phyloP scores from a whole-genome alignment of 768 basidiomycete genomes.

The Russula compacta region DNA sequence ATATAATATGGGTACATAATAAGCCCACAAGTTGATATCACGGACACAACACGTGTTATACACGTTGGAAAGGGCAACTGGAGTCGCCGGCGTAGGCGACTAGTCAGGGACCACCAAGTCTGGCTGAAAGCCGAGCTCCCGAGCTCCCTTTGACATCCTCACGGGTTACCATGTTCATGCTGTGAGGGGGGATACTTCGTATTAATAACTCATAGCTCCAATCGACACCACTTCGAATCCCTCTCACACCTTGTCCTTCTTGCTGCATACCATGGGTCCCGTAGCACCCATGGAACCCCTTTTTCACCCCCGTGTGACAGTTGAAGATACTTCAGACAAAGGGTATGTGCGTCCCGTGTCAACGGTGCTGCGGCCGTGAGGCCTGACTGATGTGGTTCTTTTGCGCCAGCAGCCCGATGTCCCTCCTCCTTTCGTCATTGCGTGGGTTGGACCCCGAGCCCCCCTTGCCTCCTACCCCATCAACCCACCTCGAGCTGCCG shows the following conservation, averaged over 20 bases:
- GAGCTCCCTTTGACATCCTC: background rate
- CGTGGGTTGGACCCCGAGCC: background rate
- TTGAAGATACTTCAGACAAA: slow-evolving; percentile 18
- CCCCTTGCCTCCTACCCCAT: background rate
- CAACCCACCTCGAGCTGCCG: slow-evolving; percentile 1
- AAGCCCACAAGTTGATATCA: background rate
- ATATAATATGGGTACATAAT: background rate
- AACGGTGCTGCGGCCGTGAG: background rate
- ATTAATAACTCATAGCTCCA: background rate
- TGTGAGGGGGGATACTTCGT: slow-evolving; percentile 1
- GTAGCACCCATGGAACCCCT: background rate
- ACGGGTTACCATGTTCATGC: background rate
- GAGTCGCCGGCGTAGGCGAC: background rate
- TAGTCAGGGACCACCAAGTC: background rate
- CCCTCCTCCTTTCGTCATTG: slow-evolving; percentile 5
- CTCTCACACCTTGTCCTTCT: background rate
- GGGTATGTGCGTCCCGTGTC: slow-evolving; percentile 8
- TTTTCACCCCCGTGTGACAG: slow-evolving; percentile 11
- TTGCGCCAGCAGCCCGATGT: slow-evolving; percentile 4
- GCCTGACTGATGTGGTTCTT: background rate
- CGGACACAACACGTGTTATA: slow-evolving; percentile 9
- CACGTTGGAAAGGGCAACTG: slow-evolving; percentile 15
- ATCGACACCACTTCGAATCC: background rate
- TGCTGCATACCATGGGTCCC: slow-evolving; percentile 3
- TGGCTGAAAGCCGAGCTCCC: background rate